These are phyloP conservation scores for Penicillium sp. DNA, from an alignment of 2,329 filamentous ascomycete species.

Conservation along the genomic window DNA sequence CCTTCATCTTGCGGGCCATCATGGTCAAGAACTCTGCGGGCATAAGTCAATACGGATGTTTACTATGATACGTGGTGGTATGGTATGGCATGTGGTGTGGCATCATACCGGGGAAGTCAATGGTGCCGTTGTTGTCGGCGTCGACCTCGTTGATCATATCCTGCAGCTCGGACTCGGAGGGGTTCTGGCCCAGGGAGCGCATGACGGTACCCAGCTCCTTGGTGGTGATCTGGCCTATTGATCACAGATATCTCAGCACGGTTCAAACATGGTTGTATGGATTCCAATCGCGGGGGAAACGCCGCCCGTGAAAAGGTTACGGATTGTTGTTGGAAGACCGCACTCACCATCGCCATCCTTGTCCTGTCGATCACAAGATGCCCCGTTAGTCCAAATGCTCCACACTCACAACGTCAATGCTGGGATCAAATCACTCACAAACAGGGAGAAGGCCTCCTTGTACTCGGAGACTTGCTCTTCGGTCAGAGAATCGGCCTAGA, in stretches of 20 bases:
- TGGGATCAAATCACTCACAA: slow-evolving; percentile 69
- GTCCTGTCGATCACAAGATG: slow-evolving; percentile 60
- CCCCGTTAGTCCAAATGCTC: slow-evolving; percentile 23
- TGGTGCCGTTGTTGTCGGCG: slow-evolving; percentile 89
- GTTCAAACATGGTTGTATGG: not conserved
- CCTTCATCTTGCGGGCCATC: slow-evolving; percentile 96
- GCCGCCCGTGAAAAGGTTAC: not conserved
- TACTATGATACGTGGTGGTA: too few relatives aligned
- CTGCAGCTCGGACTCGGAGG: slow-evolving; percentile 85
- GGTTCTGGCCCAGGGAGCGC: slow-evolving; percentile 88
- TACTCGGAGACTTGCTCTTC: slow-evolving; percentile 99
- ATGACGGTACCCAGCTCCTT: slow-evolving; percentile 90
- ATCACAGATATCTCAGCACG: slow-evolving; percentile 15
- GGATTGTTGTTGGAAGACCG: slow-evolving; percentile 9
- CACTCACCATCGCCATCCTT: slow-evolving; percentile 89
- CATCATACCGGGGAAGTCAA: slow-evolving; percentile 80
- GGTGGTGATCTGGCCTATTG: slow-evolving; percentile 82
- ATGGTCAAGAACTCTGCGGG: slow-evolving; percentile 81
- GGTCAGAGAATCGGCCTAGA: slow-evolving; percentile 93
- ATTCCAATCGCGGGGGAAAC: not conserved
- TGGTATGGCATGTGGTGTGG: not conserved
- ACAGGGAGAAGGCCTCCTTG: slow-evolving; percentile 99
- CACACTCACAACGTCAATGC: slow-evolving; percentile 1
- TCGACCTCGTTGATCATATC: slow-evolving; percentile 96
- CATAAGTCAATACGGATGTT: slow-evolving; percentile 17